Base-by-base conservation (phyloP, 768 basidiomycete genomes). In the Suillus plorans region DNA sequence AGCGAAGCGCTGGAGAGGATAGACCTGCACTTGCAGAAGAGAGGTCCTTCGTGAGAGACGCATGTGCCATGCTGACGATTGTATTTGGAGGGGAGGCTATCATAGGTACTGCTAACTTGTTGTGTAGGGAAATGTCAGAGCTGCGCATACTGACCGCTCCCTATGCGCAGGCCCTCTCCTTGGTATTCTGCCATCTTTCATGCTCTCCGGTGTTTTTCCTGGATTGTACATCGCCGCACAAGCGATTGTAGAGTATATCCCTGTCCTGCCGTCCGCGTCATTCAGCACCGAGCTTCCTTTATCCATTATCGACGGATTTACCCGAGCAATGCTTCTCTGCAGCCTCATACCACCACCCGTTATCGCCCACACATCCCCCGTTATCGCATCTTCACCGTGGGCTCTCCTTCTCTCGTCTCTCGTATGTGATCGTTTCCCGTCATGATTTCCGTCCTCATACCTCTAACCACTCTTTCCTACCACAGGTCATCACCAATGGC, bases 31-130 rank as follows among this genome's bases (percentile, higher is more conserved):
- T 73, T 4, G 63, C 81, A 12, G 89, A 88, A 68, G 74, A 79
- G 47, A 78, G 77, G 18, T 88, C 89, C 4, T 87, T 90, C 66
- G 80, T 82, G 42, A 84, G 86, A 69, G 86, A 85, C 68, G 72
- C 84, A 20, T 73, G 82, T 5, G 82, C 89, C 0, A 87, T 87
- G 3, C 77, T 90, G 39, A 76, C 86, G 16, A 86, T 93, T 36
- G 90, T 92, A 1, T 92, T 87, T 70, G 91, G 91, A 10, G 92
- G 92, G n/a, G 90, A 93, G 75, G 86, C 86, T 2, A 77, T 91
- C 57, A 81, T 81, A 62, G 84, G 91, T 90, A 70, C 63, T 85
- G 75, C 55, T 34, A 20, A 41, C 49, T 22, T 36, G 16, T 34
- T 49, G n/a, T 28, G 62, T 62, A 53, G 52, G 52, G 31, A 20